phyloP scores from a whole-genome alignment of 108 stramenopile species.

The Cyclotella baltica region DNA sequence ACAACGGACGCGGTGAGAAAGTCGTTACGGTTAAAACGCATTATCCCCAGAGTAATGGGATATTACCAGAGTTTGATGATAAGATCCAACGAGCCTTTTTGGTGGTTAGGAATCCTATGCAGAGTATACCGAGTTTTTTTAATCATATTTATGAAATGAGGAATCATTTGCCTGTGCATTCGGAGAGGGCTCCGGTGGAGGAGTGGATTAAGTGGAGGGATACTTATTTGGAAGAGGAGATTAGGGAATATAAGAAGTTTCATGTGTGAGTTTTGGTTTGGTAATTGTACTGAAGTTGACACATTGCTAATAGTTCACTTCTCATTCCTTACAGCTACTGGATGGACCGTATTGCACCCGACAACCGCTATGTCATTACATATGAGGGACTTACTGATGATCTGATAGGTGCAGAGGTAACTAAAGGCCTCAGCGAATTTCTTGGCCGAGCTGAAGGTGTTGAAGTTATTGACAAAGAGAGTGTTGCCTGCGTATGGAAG shows the following conservation, averaged over 20 bases:
- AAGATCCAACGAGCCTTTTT: conserved; percentile 46
- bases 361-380: conserved; percentile 49
- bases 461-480: conserved; percentile 35
- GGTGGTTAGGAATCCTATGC: conserved; percentile 57
- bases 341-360: conserved; percentile 53
- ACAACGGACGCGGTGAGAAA: conserved; percentile 49
- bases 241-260: conserved; percentile 54
- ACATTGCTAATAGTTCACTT: not conserved
- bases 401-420: conserved; percentile 45
- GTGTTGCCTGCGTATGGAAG: conserved; percentile 53
- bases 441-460: conserved; percentile 46
- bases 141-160: conserved; percentile 64
- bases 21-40: conserved; percentile 65
- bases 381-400: conserved; percentile 59
- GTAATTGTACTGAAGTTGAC: not conserved
- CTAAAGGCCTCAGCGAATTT: conserved; percentile 50
- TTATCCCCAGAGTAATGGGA: conserved; percentile 59
- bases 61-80: conserved; percentile 44
- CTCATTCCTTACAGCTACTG: conserved; percentile 40
- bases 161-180: conserved; percentile 58
- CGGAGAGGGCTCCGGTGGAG: conserved; percentile 55
- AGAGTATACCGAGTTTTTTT: conserved; percentile 57
- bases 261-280: conserved; percentile 31
- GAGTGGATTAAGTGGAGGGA: conserved; percentile 67
- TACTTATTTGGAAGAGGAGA: conserved; percentile 53